Evolutionary conservation across 257 asterid genomes (phyloP).

Genomic region (Nicotiana noctiflora): DNA sequence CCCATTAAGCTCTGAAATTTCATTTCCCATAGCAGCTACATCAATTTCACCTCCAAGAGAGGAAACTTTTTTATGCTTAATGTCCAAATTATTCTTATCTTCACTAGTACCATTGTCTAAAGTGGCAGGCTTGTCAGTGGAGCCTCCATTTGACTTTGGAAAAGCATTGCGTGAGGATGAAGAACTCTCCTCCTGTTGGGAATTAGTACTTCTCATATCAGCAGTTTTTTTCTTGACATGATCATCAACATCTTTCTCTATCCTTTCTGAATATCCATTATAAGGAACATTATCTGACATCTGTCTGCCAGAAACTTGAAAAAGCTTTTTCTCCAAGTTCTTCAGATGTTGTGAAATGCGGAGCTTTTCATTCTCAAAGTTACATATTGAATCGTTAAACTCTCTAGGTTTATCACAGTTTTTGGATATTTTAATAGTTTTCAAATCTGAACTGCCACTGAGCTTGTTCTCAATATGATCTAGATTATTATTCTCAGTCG

Average conservation of each 20-base stretch:
- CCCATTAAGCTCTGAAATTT: slow-evolving; percentile 28
- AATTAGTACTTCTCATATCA: slow-evolving; percentile 6
- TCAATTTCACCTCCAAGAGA: slow-evolving; percentile 10
- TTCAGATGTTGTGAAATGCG: slow-evolving; percentile 16
- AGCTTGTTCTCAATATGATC: slow-evolving; percentile 9
- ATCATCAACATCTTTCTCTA: slow-evolving; percentile 12
- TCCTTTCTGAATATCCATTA: slow-evolving; percentile 21
- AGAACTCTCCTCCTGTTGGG: slow-evolving; percentile 19
- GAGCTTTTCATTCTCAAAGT: slow-evolving; percentile 42
- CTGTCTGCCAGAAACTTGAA: slow-evolving; percentile 25
- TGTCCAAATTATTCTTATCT: not conserved
- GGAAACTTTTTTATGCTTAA: too few relatives aligned
- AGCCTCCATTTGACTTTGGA: slow-evolving; percentile 15
- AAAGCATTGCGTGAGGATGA: slow-evolving; percentile 8
- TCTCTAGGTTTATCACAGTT: slow-evolving; percentile 15
- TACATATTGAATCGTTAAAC: slow-evolving; percentile 17
- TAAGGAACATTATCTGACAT: slow-evolving; percentile 16
- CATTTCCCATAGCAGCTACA: slow-evolving; percentile 24
- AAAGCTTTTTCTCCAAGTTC: slow-evolving; percentile 21
- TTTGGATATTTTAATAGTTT: slow-evolving; percentile 9
- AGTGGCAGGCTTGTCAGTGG: slow-evolving; percentile 14
- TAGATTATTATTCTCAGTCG: slow-evolving; percentile 6
- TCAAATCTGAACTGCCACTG: slow-evolving; percentile 18
- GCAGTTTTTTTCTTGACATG: slow-evolving; percentile 6
- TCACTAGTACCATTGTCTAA: slow-evolving; percentile 14